Evolutionary conservation across 495 filamentous ascomycete genomes (phyloP).

Genomic region (Durotheca rogersii): DNA sequence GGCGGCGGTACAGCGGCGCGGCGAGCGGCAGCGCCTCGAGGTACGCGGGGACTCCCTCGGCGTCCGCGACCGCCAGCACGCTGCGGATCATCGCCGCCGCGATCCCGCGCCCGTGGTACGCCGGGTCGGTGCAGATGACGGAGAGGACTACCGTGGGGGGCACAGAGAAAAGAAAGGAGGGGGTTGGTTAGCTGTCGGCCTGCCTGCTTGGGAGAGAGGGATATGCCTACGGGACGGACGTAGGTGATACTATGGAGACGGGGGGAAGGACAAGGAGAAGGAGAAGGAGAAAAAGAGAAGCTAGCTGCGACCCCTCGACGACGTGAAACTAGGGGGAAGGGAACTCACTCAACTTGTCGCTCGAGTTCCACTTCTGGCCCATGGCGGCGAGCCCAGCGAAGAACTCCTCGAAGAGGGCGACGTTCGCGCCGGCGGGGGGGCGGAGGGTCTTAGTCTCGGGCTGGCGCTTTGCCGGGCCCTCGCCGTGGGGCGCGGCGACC

Average conservation of each 20-base stretch:
- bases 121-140: slow-evolving; percentile 45
- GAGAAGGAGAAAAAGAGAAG: background rate
- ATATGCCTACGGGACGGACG: no score
- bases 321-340: no score
- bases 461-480: background rate
- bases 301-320: no score
- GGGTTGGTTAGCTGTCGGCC: background rate
- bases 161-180: background rate
- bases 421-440: slow-evolving; percentile 25
- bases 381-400: slow-evolving; percentile 14
- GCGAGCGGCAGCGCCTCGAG: slow-evolving; percentile 48
- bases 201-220: background rate
- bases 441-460: background rate
- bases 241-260: background rate
- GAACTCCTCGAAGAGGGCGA: slow-evolving; percentile 14
- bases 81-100: slow-evolving; percentile 38
- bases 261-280: background rate
- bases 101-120: slow-evolving; percentile 45
- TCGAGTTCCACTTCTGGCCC: slow-evolving; percentile 26
- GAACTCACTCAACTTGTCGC: slow-evolving; percentile 31
- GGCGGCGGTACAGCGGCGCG: slow-evolving; percentile 41
- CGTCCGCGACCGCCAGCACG: slow-evolving; percentile 40
- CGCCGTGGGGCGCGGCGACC: background rate
- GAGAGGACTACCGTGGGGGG: slow-evolving; percentile 32
- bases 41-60: slow-evolving; percentile 42